phyloP scores from a whole-genome alignment of 139 green algal genomes.

The Chlorella sp. region DNA sequence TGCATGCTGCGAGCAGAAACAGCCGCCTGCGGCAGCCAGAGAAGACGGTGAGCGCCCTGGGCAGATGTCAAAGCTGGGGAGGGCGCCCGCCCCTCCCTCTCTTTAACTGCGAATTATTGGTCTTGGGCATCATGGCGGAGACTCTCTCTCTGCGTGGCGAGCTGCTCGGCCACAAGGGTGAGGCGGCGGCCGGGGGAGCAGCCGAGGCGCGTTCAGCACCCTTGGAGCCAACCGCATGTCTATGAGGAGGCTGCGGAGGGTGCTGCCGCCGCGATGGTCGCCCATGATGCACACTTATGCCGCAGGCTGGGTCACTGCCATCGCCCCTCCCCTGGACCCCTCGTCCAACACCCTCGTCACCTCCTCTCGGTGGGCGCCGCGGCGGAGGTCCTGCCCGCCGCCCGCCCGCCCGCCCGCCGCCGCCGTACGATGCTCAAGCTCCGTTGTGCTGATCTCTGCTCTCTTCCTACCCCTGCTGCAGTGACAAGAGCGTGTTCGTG shows the following conservation, averaged over 20 bases:
- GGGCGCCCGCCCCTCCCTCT: too few species aligned
- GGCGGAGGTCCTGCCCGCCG: neutral
- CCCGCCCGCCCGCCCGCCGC: too few species aligned
- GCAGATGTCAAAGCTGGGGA: too few species aligned
- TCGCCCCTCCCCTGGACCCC: conserved; percentile 96
- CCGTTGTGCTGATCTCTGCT: neutral
- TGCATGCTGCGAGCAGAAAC: too few species aligned
- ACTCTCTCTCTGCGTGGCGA: conserved; percentile 76
- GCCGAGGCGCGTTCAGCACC: too few species aligned
- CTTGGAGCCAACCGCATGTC: neutral
- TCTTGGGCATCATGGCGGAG: conserved; percentile 64
- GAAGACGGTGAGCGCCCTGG: too few species aligned
- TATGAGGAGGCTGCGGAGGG: conserved; percentile 9
- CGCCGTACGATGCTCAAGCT: too few species aligned
- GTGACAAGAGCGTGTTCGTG: conserved; percentile 97
- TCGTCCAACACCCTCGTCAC: conserved; percentile 91
- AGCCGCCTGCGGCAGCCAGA: too few species aligned
- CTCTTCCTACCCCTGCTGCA: conserved; percentile 29
- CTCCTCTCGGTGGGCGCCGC: conserved; percentile 74
- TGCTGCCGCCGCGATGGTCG: conserved; percentile 46
- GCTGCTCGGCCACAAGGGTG: conserved; percentile 72
- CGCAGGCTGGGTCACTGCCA: conserved; percentile 92
- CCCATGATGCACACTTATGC: too few species aligned
- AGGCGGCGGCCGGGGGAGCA: too few species aligned
- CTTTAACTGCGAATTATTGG: too few species aligned